Conservation (phyloP, 768 basidiomycete genomes). For the Pisolithus marmoratus region DNA sequence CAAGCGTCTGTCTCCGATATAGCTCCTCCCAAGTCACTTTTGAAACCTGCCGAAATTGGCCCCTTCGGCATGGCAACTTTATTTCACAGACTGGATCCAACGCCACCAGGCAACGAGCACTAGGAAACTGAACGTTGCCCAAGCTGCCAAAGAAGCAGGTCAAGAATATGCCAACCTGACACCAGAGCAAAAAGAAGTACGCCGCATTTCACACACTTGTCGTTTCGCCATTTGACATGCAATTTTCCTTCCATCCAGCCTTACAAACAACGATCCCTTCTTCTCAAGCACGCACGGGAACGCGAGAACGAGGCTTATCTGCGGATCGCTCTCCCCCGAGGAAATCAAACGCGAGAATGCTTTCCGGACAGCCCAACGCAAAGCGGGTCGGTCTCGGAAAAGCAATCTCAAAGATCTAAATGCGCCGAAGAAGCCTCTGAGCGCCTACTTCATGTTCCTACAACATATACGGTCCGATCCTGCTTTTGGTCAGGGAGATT, state of each 20-base stretch:
- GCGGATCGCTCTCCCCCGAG: conserved; percentile 81
- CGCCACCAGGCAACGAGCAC: conserved; percentile 72
- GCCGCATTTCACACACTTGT: conserved; percentile 16
- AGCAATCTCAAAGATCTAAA: conserved; percentile 96
- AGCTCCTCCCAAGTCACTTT: conserved; percentile 69
- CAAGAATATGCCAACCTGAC: conserved; percentile 79
- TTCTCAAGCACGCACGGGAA: conserved; percentile 81
- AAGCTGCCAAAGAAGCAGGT: conserved; percentile 92
- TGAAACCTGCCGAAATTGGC: conserved; percentile 89
- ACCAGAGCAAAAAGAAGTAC: conserved; percentile 79
- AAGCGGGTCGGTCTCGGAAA: conserved; percentile 87
- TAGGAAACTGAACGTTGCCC: conserved; percentile 90
- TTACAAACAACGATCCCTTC: conserved; percentile 78
- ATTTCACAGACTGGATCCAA: conserved; percentile 94
- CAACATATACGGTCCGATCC: conserved; percentile 83
- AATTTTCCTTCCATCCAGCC: conserved; percentile 49
- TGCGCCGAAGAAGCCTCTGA: conserved; percentile 92
- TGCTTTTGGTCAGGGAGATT: conserved; percentile 64
- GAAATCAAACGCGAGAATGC: conserved; percentile 93
- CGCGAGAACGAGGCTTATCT: conserved; percentile 80
- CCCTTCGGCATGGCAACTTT: conserved; percentile 93
- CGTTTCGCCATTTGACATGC: conserved; percentile 19
- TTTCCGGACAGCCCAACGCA: conserved; percentile 87
- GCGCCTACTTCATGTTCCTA: conserved; percentile 93
- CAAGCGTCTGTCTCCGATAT: conserved; percentile 23